Evolutionary conservation across 2,329 filamentous ascomycete genomes (phyloP).

Genomic region (Alternaria sp.): DNA sequence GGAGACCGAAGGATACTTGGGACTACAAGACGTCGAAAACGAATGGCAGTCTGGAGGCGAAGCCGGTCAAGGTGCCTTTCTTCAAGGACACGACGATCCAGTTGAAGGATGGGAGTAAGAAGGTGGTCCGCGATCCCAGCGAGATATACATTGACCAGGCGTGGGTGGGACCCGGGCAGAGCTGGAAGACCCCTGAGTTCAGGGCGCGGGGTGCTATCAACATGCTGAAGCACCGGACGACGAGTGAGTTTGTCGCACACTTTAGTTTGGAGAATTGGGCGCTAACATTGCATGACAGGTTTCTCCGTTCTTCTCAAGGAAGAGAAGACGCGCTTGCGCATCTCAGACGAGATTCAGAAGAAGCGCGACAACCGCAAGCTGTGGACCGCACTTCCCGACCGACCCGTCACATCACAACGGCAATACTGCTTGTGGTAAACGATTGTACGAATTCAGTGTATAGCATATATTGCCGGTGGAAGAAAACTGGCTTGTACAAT

Average conservation of each 20-base stretch:
- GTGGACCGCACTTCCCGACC: conserved; percentile 88
- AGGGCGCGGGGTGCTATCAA: conserved; percentile 77
- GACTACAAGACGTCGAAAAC: conserved; percentile 21
- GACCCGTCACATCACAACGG: conserved; percentile 80
- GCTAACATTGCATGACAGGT: conserved; percentile 53
- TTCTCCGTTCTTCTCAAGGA: conserved; percentile 88
- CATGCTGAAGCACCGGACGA: conserved; percentile 72
- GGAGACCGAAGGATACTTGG: conserved; percentile 14
- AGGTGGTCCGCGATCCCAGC: conserved; percentile 75
- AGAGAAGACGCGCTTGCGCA: conserved; percentile 84
- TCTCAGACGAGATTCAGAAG: conserved; percentile 77
- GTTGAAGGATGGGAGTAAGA: conserved; percentile 75
- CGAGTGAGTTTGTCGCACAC: conserved; percentile 66
- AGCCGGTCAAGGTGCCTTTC: conserved; percentile 16
- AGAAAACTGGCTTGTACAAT: conserved; percentile 20
- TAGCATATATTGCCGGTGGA: conserved; percentile 5
- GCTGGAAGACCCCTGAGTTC: conserved; percentile 64
- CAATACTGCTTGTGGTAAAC: conserved; percentile 90
- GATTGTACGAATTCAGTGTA: conserved; percentile 3
- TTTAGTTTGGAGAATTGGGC: neutral
- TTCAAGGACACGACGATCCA: conserved; percentile 64
- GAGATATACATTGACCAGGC: conserved; percentile 89
- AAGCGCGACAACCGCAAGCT: conserved; percentile 77
- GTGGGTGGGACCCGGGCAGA: conserved; percentile 79
- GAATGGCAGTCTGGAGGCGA: neutral